Evolutionary conservation across 2,329 filamentous ascomycete species (phyloP), one percentile per base, ranked within the genome.

Genomic region (Sporothrix humicola): DNA sequence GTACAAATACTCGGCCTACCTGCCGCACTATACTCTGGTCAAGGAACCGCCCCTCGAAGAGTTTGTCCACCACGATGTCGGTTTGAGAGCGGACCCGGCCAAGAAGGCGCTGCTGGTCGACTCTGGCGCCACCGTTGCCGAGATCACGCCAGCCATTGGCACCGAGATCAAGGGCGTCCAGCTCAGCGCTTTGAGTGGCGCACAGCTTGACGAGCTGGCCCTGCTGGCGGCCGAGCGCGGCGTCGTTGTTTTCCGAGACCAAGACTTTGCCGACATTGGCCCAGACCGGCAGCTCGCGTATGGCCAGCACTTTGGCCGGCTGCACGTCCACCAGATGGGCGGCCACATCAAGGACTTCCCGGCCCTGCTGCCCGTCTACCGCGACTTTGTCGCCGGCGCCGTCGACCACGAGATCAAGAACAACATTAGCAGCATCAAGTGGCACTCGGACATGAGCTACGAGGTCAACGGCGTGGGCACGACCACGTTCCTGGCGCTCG

Each of bases 301-400:
- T 2, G 85, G 85, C 65, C 80, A 83, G 74, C 82, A 86, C 77
- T 86, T 83, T 76, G 84, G 84, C 10, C 78, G 78, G 3, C 77
- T 85, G 37, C 83, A 85, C 72, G 80, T 79, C n/a, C 83, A 85
- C 74, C 83, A 84, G 37, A 84, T 85, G 69, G 79, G 81, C 52
- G 84, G 83, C 0, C 85, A 82, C 69, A 79, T 78, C 2, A 82
- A 82, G 37, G 82, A 85, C 74, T 82, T 83, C 74, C 82, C 84
- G 9, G 81, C 82, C 70, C 77, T 84, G 6, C 76, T 85, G 82
- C 82, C 82, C 79, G 9, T 81, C 75, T 23, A 81, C 78, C 5
- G 84, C 83, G 66, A 76, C 48, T 73, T 73, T 71, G 73, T 74
- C 61, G 74, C 74, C n/a, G 72, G 72, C 2, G 77, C 77, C 17